phyloP scores from a whole-genome alignment of 805 yeast genomes.

The Wickerhamomyces rabaulensis region DNA sequence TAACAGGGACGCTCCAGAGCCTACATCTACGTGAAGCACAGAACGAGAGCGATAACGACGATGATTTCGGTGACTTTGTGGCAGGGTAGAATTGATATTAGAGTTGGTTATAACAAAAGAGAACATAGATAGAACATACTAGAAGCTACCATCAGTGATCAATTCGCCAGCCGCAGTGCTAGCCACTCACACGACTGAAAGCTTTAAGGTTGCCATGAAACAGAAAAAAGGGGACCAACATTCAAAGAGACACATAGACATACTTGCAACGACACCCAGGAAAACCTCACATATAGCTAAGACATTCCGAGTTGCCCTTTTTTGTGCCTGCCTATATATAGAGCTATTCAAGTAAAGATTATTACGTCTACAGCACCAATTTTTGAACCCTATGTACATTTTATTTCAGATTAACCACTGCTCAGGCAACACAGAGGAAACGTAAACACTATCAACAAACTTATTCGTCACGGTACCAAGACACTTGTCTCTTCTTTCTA shows the following conservation, averaged over 20 bases:
- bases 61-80: conserved; percentile 25
- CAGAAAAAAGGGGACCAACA: no score
- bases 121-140: not conserved
- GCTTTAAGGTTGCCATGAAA: no score
- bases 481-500: conserved; percentile 49
- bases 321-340: no score
- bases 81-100: not conserved
- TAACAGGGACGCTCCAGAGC: not conserved
- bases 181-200: no score
- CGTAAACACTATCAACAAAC: not conserved
- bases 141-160: no score
- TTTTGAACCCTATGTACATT: not conserved
- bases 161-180: no score
- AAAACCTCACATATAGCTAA: not conserved
- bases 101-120: no score
- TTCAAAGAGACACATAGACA: no score
- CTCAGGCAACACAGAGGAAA: not conserved
- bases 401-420: not conserved
- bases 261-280: no score
- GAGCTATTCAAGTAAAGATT: no score
- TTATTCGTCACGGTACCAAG: conserved; percentile 50
- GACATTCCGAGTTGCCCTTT: not conserved
- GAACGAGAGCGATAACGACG: conserved; percentile 10
- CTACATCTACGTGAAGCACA: not conserved
- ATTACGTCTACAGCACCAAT: not conserved